A percentile compares a stretch with the other conserved stretches of the same genome.
These are phyloP conservation scores for Apostasia ramifera DNA, from an alignment of 106 monocot genomes.

Conservation along the genomic window DNA sequence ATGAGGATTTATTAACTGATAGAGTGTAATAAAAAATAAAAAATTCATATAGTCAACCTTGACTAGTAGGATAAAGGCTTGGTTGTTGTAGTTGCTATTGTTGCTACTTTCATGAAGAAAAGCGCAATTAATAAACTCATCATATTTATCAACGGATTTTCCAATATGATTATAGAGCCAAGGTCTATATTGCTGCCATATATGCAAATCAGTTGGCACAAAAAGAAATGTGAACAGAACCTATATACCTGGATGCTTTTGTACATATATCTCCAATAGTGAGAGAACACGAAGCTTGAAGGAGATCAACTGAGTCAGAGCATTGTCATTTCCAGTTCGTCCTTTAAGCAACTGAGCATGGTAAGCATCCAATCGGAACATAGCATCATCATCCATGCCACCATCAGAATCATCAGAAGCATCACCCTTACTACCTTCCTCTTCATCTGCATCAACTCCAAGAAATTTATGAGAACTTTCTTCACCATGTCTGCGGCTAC, in stretches of 20 bases:
- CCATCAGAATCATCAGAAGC: constrained; percentile 49
- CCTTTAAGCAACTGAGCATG: constrained; percentile 69
- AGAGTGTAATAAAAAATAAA: too few relatives aligned
- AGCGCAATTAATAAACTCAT: too few relatives aligned
- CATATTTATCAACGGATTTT: too few relatives aligned
- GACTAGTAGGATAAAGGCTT: too few relatives aligned
- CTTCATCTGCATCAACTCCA: constrained; percentile 18
- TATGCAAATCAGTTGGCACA: too few relatives aligned
- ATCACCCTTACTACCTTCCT: constrained; percentile 12
- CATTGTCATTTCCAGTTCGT: constrained; percentile 54
- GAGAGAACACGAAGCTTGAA: constrained; percentile 88
- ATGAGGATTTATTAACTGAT: too few relatives aligned
- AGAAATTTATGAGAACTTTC: constrained; percentile 17
- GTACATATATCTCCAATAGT: constrained; percentile 81
- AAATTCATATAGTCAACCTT: too few relatives aligned
- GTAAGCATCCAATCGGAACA: constrained; percentile 79
- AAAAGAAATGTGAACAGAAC: neutral
- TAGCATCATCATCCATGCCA: constrained; percentile 94
- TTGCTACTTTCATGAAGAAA: too few relatives aligned
- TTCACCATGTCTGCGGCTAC: constrained; percentile 7
- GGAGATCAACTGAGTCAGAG: constrained; percentile 58
- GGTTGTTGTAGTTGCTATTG: too few relatives aligned
- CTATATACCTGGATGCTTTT: constrained; percentile 64
- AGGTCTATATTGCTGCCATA: too few relatives aligned
- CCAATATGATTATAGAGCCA: too few relatives aligned